phyloP scores from a whole-genome alignment of 108 stramenopile species.

The Nitzschia palea region DNA sequence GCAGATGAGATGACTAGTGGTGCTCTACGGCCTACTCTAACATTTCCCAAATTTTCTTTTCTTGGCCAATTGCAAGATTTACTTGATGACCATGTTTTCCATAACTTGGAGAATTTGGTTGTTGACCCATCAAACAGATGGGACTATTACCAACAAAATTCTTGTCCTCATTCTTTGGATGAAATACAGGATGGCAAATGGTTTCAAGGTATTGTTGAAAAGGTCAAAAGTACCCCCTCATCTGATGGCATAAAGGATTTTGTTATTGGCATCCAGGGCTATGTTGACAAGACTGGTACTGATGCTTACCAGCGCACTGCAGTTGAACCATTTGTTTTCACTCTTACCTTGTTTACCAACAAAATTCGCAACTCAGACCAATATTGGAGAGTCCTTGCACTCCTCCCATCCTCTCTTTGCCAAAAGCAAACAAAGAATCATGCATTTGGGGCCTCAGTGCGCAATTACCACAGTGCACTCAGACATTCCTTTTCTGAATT shows the following conservation, averaged over 20 bases:
- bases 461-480: background rate
- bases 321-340: background rate
- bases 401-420: background rate
- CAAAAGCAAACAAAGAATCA: background rate
- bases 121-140: background rate
- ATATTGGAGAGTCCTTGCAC: too few relatives aligned
- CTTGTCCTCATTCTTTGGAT: background rate
- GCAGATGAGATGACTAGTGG: too few relatives aligned
- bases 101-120: background rate
- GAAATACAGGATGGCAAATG: background rate
- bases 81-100: background rate
- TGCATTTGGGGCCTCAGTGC: background rate
- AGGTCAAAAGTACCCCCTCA: too few relatives aligned
- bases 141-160: background rate
- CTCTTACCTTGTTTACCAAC: background rate
- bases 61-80: background rate
- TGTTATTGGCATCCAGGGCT: background rate
- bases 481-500: background rate
- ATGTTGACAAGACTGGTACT: background rate
- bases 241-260: too few relatives aligned
- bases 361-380: too few relatives aligned
- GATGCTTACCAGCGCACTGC: background rate
- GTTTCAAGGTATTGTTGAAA: background rate
- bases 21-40: too few relatives aligned
- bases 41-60: background rate